Conservation (phyloP, 257 asterid species). For the Nicotiana otophora region DNA sequence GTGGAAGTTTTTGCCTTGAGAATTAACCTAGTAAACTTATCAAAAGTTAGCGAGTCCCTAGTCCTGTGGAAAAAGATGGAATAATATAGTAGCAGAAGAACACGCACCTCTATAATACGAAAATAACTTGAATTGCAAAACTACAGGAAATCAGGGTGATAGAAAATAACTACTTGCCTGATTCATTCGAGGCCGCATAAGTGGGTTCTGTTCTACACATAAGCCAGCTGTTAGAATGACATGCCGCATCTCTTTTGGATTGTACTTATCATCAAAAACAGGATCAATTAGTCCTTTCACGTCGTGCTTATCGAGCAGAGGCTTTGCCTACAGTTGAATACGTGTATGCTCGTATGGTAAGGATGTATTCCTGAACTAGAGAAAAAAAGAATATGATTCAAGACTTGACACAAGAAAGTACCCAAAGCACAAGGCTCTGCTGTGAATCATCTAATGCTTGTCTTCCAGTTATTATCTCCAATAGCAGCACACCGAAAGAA, state of each 20-base stretch:
- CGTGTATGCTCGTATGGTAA: background rate
- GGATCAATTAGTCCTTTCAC: constrained; percentile 44
- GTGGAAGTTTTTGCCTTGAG: background rate
- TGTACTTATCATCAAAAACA: constrained; percentile 31
- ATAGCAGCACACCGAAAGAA: constrained; percentile 64
- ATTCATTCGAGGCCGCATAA: constrained; percentile 56
- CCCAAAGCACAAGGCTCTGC: constrained; percentile 67
- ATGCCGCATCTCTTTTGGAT: constrained; percentile 35
- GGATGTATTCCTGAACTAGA: background rate
- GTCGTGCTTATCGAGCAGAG: constrained; percentile 41
- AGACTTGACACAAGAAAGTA: constrained; percentile 13
- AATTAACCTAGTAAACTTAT: background rate
- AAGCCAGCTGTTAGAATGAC: constrained; percentile 43
- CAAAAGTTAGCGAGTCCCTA: background rate
- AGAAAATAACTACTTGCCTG: constrained; percentile 37
- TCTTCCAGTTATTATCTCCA: constrained; percentile 62
- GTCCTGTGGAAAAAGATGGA: background rate
- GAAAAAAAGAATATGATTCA: background rate
- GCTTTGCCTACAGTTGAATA: constrained; percentile 46
- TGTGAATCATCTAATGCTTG: constrained; percentile 50
- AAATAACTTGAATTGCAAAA: background rate
- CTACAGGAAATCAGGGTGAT: background rate
- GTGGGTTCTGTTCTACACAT: constrained; percentile 45
- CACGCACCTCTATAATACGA: background rate
- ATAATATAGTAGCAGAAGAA: background rate